phyloP scores from a whole-genome alignment of 192 early-diverging fungal genomes.

The Podila epigama region DNA sequence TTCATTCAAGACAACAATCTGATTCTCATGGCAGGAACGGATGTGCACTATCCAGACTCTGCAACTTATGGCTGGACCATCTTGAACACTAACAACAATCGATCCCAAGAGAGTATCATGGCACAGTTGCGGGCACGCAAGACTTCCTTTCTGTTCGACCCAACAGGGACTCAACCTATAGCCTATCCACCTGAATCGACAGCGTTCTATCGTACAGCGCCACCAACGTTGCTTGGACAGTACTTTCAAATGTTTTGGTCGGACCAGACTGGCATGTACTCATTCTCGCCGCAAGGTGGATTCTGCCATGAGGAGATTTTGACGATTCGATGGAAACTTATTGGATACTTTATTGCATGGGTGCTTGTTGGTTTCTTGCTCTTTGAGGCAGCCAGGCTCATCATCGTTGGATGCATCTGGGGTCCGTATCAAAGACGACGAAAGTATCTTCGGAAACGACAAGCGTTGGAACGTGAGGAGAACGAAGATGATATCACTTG shows the following conservation, averaged over 20 bases:
- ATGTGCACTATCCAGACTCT: constrained; percentile 67
- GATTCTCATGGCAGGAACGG: constrained; percentile 68
- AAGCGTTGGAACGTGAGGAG: not conserved
- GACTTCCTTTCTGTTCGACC: constrained; percentile 71
- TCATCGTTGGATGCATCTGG: constrained; percentile 34
- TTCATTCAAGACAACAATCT: constrained; percentile 57
- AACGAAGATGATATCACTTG: not conserved
- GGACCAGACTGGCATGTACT: constrained; percentile 71
- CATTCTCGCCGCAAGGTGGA: constrained; percentile 62
- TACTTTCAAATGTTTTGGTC: constrained; percentile 69
- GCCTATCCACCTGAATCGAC: constrained; percentile 43
- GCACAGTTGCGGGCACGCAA: constrained; percentile 61
- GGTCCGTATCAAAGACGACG: constrained; percentile 23
- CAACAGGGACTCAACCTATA: constrained; percentile 63
- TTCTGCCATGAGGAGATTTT: constrained; percentile 67
- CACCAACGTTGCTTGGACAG: constrained; percentile 60
- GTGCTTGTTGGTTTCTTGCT: constrained; percentile 46
- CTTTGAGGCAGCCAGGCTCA: constrained; percentile 31
- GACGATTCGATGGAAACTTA: constrained; percentile 50
- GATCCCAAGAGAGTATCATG: constrained; percentile 60
- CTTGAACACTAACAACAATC: constrained; percentile 52
- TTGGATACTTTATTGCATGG: constrained; percentile 57
- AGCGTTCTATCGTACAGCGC: constrained; percentile 54
- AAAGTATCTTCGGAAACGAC: constrained; percentile 15
- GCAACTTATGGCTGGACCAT: constrained; percentile 71